Conservation (phyloP, 2,329 filamentous ascomycete genomes). For the Didymella arachidicola region DNA sequence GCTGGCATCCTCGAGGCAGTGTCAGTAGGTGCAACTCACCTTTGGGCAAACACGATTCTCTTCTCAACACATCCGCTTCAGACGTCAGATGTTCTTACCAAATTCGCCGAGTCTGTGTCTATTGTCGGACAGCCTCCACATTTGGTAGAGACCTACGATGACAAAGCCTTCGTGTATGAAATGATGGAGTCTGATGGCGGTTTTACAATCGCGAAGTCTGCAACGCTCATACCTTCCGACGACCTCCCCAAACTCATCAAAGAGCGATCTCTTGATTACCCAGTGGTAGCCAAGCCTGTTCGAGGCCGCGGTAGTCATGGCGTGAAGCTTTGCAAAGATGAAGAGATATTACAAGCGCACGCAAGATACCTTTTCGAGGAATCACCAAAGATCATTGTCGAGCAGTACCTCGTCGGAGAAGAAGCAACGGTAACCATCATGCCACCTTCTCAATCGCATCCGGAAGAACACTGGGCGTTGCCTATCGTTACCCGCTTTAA, state of each 20-base stretch:
- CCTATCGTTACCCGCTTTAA: conserved; percentile 59
- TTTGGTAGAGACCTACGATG: conserved; percentile 36
- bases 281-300: conserved; percentile 59
- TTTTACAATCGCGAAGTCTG: conserved; percentile 34
- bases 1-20: conserved; percentile 1
- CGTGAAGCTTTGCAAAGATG: conserved; percentile 56
- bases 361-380: conserved; percentile 47
- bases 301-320: conserved; percentile 60
- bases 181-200: conserved; percentile 48
- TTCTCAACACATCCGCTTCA: conserved; percentile 4
- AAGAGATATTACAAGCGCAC: conserved; percentile 47
- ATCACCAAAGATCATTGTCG: conserved; percentile 54
- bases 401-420: conserved; percentile 58
- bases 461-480: conserved; percentile 53
- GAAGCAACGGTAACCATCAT: conserved; percentile 63
- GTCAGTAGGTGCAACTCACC: conserved; percentile 1
- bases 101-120: conserved; percentile 34
- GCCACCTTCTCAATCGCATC: conserved; percentile 51
- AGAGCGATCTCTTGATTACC: conserved; percentile 33
- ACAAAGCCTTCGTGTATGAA: conserved; percentile 60
- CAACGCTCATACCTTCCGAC: background rate
- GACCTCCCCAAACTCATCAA: conserved; percentile 32
- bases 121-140: conserved; percentile 4
- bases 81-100: background rate
- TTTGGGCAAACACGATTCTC: conserved; percentile 3